A percentile compares a stretch with the other conserved stretches of the same genome.
phyloP scores from a whole-genome alignment of 192 early-diverging fungal species.

The Kappamyces sp. region DNA sequence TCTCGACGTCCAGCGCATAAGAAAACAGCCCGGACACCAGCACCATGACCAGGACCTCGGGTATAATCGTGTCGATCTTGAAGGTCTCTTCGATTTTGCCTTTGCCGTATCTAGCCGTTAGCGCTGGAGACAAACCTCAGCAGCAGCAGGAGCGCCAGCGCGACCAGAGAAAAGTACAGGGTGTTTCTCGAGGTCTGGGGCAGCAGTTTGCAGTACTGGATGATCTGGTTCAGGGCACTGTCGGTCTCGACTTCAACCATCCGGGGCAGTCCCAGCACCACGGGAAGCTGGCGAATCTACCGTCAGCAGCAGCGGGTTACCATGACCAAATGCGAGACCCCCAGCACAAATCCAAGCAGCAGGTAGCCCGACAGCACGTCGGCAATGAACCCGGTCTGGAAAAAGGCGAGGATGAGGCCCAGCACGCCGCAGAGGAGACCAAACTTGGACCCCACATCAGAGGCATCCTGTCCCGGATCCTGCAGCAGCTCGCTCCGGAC shows the following conservation, averaged over 20 bases:
- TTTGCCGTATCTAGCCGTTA: no score
- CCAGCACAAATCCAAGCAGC: constrained; percentile 12
- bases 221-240: not conserved
- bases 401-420: constrained; percentile 19
- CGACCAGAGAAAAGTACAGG: no score
- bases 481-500: constrained; percentile 15
- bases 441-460: constrained; percentile 21
- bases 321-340: no score
- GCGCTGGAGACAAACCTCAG: no score
- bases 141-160: no score
- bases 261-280: no score
- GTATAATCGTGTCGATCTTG: not conserved
- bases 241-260: no score
- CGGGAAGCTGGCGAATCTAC: no score
- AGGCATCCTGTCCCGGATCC: not conserved
- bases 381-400: constrained; percentile 36
- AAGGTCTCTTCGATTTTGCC: no score
- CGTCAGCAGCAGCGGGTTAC: no score
- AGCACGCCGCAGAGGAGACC: constrained; percentile 30
- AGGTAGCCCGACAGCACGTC: constrained; percentile 36
- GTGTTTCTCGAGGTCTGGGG: no score
- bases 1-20: constrained; percentile 17
- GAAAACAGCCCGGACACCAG: constrained; percentile 9
- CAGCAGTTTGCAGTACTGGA: constrained; percentile 8
- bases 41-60: constrained; percentile 3